Conservation (phyloP, 306 rosid species). For the Vigna radiata region DNA sequence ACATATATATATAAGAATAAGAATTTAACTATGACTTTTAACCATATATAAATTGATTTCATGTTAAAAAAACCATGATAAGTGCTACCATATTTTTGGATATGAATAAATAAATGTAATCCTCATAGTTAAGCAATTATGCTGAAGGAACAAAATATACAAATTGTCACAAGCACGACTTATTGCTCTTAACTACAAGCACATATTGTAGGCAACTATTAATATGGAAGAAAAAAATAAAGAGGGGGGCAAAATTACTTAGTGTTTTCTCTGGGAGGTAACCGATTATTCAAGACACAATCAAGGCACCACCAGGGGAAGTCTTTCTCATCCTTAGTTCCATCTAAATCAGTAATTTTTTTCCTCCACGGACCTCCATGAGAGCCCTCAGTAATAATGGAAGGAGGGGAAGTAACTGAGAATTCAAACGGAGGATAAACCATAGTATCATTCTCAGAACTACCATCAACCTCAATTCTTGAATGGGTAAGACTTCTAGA, state of each 20-base stretch:
- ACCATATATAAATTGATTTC: constrained; percentile 25
- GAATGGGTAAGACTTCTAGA: constrained; percentile 79
- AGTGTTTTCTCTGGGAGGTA: constrained; percentile 94
- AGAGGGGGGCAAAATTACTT: constrained; percentile 65
- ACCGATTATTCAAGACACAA: constrained; percentile 82
- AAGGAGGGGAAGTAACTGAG: constrained; percentile 84
- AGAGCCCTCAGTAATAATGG: constrained; percentile 90
- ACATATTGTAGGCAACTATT: constrained; percentile 13
- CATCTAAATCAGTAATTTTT: constrained; percentile 88
- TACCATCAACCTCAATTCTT: constrained; percentile 78
- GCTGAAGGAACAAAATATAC: constrained; percentile 30
- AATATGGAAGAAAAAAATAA: constrained; percentile 24
- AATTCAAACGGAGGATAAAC: constrained; percentile 96
- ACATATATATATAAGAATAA: not conserved
- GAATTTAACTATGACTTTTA: constrained; percentile 6
- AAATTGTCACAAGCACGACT: constrained; percentile 26
- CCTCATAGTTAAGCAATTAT: constrained; percentile 26
- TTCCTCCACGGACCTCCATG: constrained; percentile 99
- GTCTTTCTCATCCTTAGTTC: constrained; percentile 94
- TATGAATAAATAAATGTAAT: not conserved
- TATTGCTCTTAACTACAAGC: constrained; percentile 31
- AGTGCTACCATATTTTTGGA: constrained; percentile 13
- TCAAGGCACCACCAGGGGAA: constrained; percentile 98
- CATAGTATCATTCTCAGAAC: constrained; percentile 79
- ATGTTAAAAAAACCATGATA: constrained; percentile 20